Base-by-base conservation (phyloP, 768 basidiomycete genomes). In the Calocybe indica region DNA sequence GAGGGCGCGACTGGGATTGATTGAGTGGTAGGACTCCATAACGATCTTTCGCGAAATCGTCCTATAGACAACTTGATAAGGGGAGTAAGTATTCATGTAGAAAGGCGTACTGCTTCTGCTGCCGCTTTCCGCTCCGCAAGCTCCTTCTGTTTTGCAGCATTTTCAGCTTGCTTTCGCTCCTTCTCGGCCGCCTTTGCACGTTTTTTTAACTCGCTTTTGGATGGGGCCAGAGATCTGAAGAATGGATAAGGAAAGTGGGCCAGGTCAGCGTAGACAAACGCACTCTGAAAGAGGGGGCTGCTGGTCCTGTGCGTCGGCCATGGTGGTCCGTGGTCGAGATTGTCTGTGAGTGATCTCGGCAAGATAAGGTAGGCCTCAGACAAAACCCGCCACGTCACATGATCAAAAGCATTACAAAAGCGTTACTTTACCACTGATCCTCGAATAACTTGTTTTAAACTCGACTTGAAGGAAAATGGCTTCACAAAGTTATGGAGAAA, bases 151-250 rank as follows among this genome's bases (percentile, higher is more conserved):
- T 82, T 86, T 7, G 86, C 88, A 5, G 82, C 87, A 56, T 85
- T 86, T 64, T 93, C 92, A 37, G 88, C 88, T 6, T 84, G 85
- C 63, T 91, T 93, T 68, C 82, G 82, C 40, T 85, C 88, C 55
- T 97, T 97, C 68, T 93, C 90, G 9, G 83, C 85, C 40, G 87
- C 86, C 65, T 96, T 97, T 31, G 86, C 86, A 31, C 83, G 81
- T 68, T 92, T 93, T 74, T 98, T 97, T 49, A 92, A 64, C 57
- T 94, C 92, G 58, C 74, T 89, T 71, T 96, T 97, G 47, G 85
- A 82, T 6, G 83, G 90, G 9, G 76, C 86, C 36, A 72, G 65
- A 31, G 55, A 48, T 31, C 55, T 55, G 48, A 9, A 6, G 14
- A 35, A 7, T 35, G 50, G 12, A 38, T 28, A 40, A 14, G 8